Conservation (phyloP, 805 yeast species). For the Kurtzmaniella cleridarum region DNA sequence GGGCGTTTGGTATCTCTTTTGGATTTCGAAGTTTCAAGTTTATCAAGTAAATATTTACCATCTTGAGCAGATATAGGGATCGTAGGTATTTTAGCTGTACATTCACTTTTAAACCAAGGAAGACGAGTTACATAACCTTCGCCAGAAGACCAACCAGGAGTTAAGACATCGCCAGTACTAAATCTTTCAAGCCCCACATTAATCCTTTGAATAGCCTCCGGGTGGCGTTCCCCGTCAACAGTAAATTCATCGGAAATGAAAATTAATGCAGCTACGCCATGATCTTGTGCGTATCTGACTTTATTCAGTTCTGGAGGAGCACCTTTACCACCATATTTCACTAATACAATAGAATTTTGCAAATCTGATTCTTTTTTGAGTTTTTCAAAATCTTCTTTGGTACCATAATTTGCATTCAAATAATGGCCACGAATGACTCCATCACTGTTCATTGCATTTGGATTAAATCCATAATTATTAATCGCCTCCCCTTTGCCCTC, state of each 20-base stretch:
- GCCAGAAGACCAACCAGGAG: conserved; percentile 68
- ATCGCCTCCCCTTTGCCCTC: conserved; percentile 26
- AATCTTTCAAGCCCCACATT: conserved; percentile 55
- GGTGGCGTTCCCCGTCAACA: conserved; percentile 12
- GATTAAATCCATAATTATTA: conserved; percentile 55
- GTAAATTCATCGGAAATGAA: conserved; percentile 43
- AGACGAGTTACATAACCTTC: conserved; percentile 34
- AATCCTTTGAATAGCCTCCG: conserved; percentile 46
- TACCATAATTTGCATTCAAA: conserved; percentile 67
- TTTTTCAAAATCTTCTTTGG: conserved; percentile 43
- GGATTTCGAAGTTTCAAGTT: conserved; percentile 27
- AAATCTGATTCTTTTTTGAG: conserved; percentile 29
- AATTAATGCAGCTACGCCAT: conserved; percentile 61
- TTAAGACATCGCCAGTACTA: conserved; percentile 72
- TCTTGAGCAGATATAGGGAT: conserved; percentile 76
- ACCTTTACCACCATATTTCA: conserved; percentile 77
- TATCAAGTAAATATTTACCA: conserved; percentile 26
- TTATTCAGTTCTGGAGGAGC: conserved; percentile 33
- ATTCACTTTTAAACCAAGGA: conserved; percentile 41
- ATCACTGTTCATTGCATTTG: conserved; percentile 48
- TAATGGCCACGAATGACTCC: conserved; percentile 52
- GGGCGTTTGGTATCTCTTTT: conserved; percentile 22
- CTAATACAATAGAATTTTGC: conserved; percentile 52
- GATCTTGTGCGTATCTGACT: conserved; percentile 44
- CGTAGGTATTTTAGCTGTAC: conserved; percentile 68